Percentiles rank a stretch among this genome's conserved stretches.
Conservation (phyloP, 371 early-diverging fungal genomes). For the Haplosporangium sp. region DNA sequence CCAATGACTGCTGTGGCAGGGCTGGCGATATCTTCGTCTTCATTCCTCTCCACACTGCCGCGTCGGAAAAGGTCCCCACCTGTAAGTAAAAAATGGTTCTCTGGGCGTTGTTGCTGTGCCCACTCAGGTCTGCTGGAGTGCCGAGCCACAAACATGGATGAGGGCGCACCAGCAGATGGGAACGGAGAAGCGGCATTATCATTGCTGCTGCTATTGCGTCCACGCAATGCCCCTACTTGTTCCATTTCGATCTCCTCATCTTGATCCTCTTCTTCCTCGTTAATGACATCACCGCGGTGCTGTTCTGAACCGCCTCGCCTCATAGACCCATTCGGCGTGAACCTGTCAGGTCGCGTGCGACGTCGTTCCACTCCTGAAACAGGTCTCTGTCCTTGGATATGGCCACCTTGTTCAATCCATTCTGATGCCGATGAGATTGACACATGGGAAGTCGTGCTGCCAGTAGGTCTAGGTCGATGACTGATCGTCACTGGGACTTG, state of each 20-base stretch:
- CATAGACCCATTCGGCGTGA: constrained; percentile 2
- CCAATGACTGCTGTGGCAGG: constrained; percentile 42
- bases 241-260: constrained; percentile 49
- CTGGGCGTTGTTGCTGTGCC: constrained; percentile 3
- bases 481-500: constrained; percentile 36
- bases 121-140: constrained; percentile 7
- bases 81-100: background rate
- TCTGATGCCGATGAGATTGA: constrained; percentile 14
- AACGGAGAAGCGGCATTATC: constrained; percentile 10
- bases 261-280: constrained; percentile 27
- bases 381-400: constrained; percentile 18
- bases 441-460: background rate
- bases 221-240: constrained; percentile 21
- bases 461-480: constrained; percentile 15
- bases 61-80: background rate
- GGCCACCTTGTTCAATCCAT: constrained; percentile 15
- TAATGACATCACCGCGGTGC: constrained; percentile 20
- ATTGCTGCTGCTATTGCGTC: constrained; percentile 1
- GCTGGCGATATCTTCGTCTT: constrained; percentile 33
- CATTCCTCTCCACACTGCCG: constrained; percentile 4
- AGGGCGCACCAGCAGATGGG: constrained; percentile 3
- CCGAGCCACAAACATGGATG: constrained; percentile 4
- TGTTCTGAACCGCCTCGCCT: constrained; percentile 6
- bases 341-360: constrained; percentile 23
- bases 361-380: constrained; percentile 43